Base-by-base conservation (phyloP, 2,329 filamentous ascomycete species). In the Proliferodiscus dingleyae region DNA sequence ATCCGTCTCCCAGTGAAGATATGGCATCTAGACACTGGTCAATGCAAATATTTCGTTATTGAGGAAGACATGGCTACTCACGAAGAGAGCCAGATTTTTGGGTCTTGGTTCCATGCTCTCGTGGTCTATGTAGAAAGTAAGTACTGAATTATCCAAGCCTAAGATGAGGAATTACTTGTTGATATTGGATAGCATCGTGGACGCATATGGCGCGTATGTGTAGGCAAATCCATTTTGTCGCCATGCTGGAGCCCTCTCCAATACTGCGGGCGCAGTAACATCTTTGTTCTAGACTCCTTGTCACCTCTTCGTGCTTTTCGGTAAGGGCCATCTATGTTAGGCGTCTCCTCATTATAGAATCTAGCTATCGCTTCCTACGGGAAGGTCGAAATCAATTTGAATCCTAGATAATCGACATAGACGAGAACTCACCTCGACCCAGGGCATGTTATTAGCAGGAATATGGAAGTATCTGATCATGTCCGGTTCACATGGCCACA, bases 1-100 rank as follows among this genome's bases (percentile, higher is more conserved):
- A 41, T 54, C 50, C 3, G 55, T 62, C 41, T 60, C 58, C 59
- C 59, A 62, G 30, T 61, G 58, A 3, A 62, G 45, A 40, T 59
- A 60, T 4, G 59, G 58, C 51, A 62, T 54, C 59, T 61, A 37
- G 10, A 5, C 3, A 13, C 1, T 30, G 16, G 16, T 37, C 34
- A 37, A 19, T n/a, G n/a, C n/a, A n/a, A 19, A 10, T 11, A 23
- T 10, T 38, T n/a, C 36, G 23, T 23, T 26, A 36, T 18, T 4
- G 16, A 19, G 21, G 37, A 11, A 5, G n/a, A 23, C 24, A 19
- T 18, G 9, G 28, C 15, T 7, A 38, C 53, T 37, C 41, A 54
- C 51, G 37, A 56, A 56, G 4, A 52, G 28, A 4, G 49, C 45
- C 34, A 54, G 44, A 28, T 54, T 54, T 15, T 43, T 47, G 15